A percentile compares a stretch with the other conserved stretches of the same genome.
Evolutionary conservation across 805 yeast genomes (phyloP).

Genomic region (Komagataella mondaviorum): DNA sequence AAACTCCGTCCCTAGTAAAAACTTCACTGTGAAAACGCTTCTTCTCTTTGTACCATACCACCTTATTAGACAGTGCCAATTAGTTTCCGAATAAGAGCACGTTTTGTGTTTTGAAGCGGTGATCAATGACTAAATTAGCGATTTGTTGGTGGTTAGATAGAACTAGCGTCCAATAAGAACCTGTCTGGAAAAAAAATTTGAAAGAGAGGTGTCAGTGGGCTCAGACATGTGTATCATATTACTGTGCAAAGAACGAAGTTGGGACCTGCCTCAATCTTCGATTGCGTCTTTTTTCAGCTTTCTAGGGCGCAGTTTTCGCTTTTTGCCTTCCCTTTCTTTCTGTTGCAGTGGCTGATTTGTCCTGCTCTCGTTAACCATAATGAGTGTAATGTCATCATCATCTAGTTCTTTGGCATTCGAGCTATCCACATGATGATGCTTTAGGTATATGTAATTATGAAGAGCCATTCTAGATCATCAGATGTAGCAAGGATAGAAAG

Average conservation of each 20-base stretch:
- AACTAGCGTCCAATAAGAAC: slow-evolving; percentile 27
- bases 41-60: slow-evolving; percentile 2
- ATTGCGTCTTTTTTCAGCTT: background rate
- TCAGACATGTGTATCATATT: slow-evolving; percentile 17
- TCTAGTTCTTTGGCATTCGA: background rate
- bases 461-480: slow-evolving; percentile 21
- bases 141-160: slow-evolving; percentile 26
- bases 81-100: background rate
- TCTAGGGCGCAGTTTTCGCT: background rate
- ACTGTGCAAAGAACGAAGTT: background rate
- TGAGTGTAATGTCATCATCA: background rate
- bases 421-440: slow-evolving; percentile 12
- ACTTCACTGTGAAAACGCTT: background rate
- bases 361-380: background rate
- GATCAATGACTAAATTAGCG: background rate
- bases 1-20: background rate
- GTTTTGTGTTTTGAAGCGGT: background rate
- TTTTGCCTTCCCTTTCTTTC: background rate
- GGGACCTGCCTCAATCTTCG: background rate
- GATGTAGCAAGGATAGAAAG: background rate
- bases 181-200: slow-evolving; percentile 29
- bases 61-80: slow-evolving; percentile 2
- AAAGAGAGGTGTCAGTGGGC: slow-evolving; percentile 41
- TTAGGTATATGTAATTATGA: slow-evolving; percentile 28
- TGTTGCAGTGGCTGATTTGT: background rate